These are phyloP conservation scores for Fusarium bactridioides DNA, from an alignment of 2,329 filamentous ascomycete species.

Conservation along the genomic window DNA sequence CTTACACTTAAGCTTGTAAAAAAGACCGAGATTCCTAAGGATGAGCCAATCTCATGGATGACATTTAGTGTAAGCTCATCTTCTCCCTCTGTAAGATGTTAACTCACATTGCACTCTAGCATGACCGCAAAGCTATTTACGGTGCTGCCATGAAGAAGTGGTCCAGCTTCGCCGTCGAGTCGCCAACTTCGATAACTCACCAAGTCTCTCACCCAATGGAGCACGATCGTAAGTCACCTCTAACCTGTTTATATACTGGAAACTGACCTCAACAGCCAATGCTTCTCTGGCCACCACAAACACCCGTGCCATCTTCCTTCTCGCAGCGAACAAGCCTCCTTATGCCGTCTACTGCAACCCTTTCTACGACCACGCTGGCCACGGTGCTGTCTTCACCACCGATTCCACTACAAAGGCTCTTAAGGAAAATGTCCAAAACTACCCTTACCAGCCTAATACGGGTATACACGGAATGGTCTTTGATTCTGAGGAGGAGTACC, in stretches of 20 bases:
- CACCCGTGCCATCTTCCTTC: conserved; percentile 88
- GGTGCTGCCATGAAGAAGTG: conserved; percentile 94
- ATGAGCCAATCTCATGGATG: conserved; percentile 95
- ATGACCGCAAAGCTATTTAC: conserved; percentile 84
- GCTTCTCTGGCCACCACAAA: conserved; percentile 76
- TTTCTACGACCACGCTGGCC: conserved; percentile 86
- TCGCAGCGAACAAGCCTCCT: conserved; percentile 79
- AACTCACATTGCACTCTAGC: conserved; percentile 55
- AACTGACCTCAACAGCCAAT: conserved; percentile 57
- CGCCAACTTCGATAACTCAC: conserved; percentile 78
- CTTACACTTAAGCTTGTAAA: conserved; percentile 78
- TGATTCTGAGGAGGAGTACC: conserved; percentile 74
- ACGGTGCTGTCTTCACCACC: conserved; percentile 78
- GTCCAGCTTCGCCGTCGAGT: conserved; percentile 81
- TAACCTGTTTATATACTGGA: background rate
- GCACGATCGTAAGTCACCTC: conserved; percentile 70
- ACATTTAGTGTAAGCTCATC: conserved; percentile 76
- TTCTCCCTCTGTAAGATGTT: background rate
- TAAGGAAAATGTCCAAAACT: conserved; percentile 73
- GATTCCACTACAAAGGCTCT: conserved; percentile 62
- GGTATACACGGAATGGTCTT: conserved; percentile 87
- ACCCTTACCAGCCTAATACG: conserved; percentile 72
- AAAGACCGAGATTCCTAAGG: conserved; percentile 79
- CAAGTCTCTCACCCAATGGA: conserved; percentile 77
- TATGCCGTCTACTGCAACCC: conserved; percentile 89